Evolutionary conservation across 495 filamentous ascomycete genomes (phyloP).

Genomic region (Cercophora scortea): DNA sequence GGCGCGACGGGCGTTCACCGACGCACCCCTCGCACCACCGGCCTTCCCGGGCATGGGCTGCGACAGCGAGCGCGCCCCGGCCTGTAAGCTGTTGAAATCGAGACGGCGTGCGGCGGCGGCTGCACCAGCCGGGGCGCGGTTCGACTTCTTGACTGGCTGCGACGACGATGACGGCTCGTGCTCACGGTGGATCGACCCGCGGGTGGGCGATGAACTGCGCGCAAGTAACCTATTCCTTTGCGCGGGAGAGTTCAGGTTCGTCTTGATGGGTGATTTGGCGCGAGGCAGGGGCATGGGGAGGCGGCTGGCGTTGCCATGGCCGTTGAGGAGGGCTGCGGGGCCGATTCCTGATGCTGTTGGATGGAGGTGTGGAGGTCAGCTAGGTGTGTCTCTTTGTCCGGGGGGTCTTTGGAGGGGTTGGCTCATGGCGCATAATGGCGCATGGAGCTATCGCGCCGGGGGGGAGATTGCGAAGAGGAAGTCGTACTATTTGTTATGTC

Average conservation of each 20-base stretch:
- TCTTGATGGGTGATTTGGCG: conserved; percentile 47
- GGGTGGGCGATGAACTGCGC: conserved; percentile 35
- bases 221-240: conserved; percentile 38
- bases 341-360: conserved; percentile 9
- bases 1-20: background rate
- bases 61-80: conserved; percentile 15
- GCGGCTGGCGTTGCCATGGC: conserved; percentile 19
- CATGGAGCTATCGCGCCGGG: background rate
- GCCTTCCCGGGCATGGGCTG: conserved; percentile 7
- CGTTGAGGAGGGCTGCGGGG: conserved; percentile 22
- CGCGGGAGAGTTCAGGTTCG: conserved; percentile 47
- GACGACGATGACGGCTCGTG: conserved; percentile 13
- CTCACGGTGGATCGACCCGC: conserved; percentile 19
- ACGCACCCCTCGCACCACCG: background rate
- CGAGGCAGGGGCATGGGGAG: conserved; percentile 40
- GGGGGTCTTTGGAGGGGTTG: background rate
- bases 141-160: conserved; percentile 7
- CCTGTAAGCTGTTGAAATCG: conserved; percentile 27
- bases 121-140: background rate
- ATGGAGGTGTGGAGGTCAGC: background rate
- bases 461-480: too few species aligned
- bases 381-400: background rate
- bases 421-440: background rate
- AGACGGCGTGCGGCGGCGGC: conserved; percentile 23
- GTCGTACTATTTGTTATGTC: conserved; percentile 32